Evolutionary conservation across 2,329 filamentous ascomycete genomes (phyloP).

Genomic region (Alternaria angustiovoidea): DNA sequence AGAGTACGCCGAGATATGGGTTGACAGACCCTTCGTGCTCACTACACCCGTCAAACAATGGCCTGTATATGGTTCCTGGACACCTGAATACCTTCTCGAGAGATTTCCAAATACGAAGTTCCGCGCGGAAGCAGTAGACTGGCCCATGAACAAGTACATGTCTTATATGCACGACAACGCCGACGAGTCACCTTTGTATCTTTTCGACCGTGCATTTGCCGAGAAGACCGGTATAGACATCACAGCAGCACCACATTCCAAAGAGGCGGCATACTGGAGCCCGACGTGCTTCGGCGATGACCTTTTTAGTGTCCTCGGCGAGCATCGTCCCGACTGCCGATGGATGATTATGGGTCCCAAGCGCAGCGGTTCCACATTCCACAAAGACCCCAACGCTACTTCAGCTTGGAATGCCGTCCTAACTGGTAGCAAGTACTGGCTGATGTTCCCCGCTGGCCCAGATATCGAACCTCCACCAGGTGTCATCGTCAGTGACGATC

Average conservation of each 20-base stretch:
- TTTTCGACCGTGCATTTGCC: conserved; percentile 88
- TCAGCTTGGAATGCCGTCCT: conserved; percentile 95
- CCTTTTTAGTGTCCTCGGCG: conserved; percentile 79
- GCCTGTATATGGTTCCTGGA: conserved; percentile 81
- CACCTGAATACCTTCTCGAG: conserved; percentile 69
- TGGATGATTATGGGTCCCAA: conserved; percentile 93
- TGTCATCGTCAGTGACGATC: conserved; percentile 87
- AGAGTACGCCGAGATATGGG: conserved; percentile 80
- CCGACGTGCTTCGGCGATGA: conserved; percentile 88
- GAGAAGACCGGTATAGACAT: conserved; percentile 77
- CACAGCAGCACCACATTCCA: conserved; percentile 54
- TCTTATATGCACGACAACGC: conserved; percentile 80
- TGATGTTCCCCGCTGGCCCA: conserved; percentile 86
- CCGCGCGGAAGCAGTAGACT: conserved; percentile 92
- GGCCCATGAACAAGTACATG: conserved; percentile 82
- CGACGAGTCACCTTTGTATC: conserved; percentile 90
- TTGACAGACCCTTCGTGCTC: conserved; percentile 83
- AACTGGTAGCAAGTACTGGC: conserved; percentile 94
- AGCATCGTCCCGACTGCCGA: conserved; percentile 82
- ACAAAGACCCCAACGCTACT: conserved; percentile 79
- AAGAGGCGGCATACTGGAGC: conserved; percentile 72
- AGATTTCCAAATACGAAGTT: conserved; percentile 74
- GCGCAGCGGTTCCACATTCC: conserved; percentile 90
- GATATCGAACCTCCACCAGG: conserved; percentile 76
- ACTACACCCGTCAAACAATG: conserved; percentile 82